A percentile compares a stretch with the other conserved stretches of the same genome.
Evolutionary conservation across 2,329 filamentous ascomycete species (phyloP).

Genomic region (Polychaeton citri): DNA sequence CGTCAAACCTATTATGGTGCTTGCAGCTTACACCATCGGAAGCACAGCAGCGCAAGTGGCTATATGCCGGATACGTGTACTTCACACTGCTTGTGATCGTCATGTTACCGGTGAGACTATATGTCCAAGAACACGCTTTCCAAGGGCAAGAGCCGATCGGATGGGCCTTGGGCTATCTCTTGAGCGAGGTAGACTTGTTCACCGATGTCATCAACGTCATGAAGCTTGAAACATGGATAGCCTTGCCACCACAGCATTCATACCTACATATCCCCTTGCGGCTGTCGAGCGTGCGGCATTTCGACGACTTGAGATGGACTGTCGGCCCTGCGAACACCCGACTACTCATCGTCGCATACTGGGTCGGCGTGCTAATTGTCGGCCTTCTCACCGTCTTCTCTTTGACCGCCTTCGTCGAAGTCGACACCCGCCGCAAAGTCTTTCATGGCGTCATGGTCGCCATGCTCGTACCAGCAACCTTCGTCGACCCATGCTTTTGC

Average conservation of each 20-base stretch:
- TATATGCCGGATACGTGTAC: conserved; percentile 74
- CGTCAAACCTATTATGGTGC: conserved; percentile 56
- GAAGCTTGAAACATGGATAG: conserved; percentile 63
- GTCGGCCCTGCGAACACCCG: conserved; percentile 71
- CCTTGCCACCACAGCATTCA: conserved; percentile 43
- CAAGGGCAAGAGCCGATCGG: conserved; percentile 67
- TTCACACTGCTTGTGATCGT: conserved; percentile 51
- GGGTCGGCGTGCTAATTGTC: conserved; percentile 50
- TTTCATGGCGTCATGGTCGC: conserved; percentile 98
- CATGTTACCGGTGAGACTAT: conserved; percentile 55
- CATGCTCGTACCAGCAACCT: conserved; percentile 83
- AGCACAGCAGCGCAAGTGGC: conserved; percentile 63
- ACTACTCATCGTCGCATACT: conserved; percentile 65
- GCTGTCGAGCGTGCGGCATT: neutral
- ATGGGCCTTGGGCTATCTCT: conserved; percentile 81
- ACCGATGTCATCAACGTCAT: conserved; percentile 56
- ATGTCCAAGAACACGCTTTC: conserved; percentile 56
- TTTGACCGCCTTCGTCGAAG: conserved; percentile 72
- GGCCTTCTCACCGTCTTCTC: conserved; percentile 65
- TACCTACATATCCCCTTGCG: conserved; percentile 33
- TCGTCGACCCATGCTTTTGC: conserved; percentile 72
- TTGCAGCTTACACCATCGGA: conserved; percentile 69
- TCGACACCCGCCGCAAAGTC: conserved; percentile 90
- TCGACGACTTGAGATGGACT: conserved; percentile 40
- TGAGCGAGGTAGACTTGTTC: conserved; percentile 63